These are phyloP conservation scores for Cystofilobasidium macerans DNA, from an alignment of 768 basidiomycete species.

Conservation along the genomic window DNA sequence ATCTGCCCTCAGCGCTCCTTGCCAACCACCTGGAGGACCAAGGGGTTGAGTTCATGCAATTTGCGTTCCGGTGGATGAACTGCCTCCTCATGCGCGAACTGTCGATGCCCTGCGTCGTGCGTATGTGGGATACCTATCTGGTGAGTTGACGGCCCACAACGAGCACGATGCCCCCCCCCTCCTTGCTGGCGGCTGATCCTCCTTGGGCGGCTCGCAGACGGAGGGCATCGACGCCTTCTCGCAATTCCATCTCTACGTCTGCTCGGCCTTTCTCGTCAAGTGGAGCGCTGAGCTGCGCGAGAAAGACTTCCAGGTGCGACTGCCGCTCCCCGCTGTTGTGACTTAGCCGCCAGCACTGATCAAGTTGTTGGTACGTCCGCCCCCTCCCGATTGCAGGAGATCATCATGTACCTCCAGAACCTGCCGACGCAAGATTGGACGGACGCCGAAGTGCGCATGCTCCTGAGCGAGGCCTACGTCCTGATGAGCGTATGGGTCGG, in stretches of 20 bases:
- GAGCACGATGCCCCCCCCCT: background rate
- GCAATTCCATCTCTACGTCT: conserved; percentile 96
- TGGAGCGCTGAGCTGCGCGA: conserved; percentile 87
- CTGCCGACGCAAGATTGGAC: conserved; percentile 64
- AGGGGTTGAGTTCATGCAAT: conserved; percentile 98
- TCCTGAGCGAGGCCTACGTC: conserved; percentile 91
- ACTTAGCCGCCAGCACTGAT: background rate
- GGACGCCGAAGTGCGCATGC: conserved; percentile 88
- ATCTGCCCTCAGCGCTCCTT: conserved; percentile 55
- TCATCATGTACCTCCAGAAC: conserved; percentile 82
- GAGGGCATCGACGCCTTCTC: conserved; percentile 97
- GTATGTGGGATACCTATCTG: conserved; percentile 99
- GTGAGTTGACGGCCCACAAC: too few species aligned
- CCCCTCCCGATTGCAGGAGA: conserved; percentile 51
- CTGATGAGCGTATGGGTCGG: conserved; percentile 40
- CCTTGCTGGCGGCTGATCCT: background rate
- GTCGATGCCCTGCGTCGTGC: conserved; percentile 86
- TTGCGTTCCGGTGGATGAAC: conserved; percentile 99
- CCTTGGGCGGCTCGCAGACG: conserved; percentile 47
- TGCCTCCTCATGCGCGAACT: conserved; percentile 97
- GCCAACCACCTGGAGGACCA: conserved; percentile 72
- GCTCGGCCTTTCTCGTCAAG: conserved; percentile 87
- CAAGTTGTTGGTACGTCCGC: background rate
- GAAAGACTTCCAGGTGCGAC: conserved; percentile 97
- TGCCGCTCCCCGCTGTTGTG: conserved; percentile 5